A percentile compares a stretch with the other conserved stretches of the same genome.
Evolutionary conservation across 768 basidiomycete genomes (phyloP).

Genomic region (Krasilnikovozyma curviuscula): DNA sequence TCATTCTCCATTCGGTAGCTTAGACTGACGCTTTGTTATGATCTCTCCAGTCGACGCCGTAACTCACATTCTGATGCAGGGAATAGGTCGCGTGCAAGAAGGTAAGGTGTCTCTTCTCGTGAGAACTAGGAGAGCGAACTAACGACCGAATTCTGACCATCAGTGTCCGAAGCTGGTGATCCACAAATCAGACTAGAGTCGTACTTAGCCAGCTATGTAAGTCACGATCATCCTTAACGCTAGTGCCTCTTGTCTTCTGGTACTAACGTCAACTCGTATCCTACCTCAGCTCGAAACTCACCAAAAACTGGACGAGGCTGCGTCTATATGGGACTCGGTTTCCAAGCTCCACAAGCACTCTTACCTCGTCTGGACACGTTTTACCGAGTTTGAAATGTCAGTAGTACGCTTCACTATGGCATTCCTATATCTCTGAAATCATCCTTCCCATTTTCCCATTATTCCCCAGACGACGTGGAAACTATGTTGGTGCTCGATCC

Average conservation of each 20-base stretch:
- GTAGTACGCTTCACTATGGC: constrained; percentile 15
- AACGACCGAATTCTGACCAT: background rate
- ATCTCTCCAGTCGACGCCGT: constrained; percentile 18
- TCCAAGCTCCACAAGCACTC: constrained; percentile 48
- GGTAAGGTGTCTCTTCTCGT: constrained; percentile 10
- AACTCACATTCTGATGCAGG: constrained; percentile 13
- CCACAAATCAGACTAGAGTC: constrained; percentile 62
- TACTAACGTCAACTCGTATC: background rate
- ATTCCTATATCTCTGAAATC: background rate
- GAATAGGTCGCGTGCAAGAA: constrained; percentile 13
- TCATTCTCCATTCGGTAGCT: too few relatives aligned
- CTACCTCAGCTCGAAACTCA: constrained; percentile 17
- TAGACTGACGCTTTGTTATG: too few relatives aligned
- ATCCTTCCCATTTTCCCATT: background rate
- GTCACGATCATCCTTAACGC: constrained; percentile 20
- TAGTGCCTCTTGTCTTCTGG: constrained; percentile 2
- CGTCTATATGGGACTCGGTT: constrained; percentile 43
- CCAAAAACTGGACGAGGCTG: constrained; percentile 17
- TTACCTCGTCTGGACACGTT: constrained; percentile 56
- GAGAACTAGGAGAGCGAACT: background rate
- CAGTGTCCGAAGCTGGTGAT: constrained; percentile 53
- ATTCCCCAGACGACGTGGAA: background rate
- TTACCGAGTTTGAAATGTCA: constrained; percentile 54
- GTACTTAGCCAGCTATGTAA: constrained; percentile 53
- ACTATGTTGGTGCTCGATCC: constrained; percentile 18